Conservation (phyloP, 2,329 filamentous ascomycete species). For the Trichophyton verrucosum region DNA sequence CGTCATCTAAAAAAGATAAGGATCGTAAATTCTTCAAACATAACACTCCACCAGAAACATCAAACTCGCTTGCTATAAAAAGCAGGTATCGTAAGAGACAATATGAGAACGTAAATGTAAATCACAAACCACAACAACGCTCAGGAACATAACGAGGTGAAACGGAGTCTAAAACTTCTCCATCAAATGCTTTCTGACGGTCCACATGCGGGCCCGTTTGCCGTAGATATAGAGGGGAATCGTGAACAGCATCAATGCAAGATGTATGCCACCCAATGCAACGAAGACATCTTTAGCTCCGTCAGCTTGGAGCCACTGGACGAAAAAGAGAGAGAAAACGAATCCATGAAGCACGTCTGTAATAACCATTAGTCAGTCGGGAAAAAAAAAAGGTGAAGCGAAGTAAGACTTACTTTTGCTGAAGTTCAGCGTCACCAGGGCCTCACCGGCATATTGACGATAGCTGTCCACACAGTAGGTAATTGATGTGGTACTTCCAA, state of each 20-base stretch:
- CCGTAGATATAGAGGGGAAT: conserved; percentile 93
- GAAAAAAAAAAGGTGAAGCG: neutral
- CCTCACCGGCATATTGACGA: conserved; percentile 83
- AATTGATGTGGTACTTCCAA: conserved; percentile 82
- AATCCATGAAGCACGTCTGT: conserved; percentile 73
- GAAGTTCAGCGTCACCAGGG: conserved; percentile 87
- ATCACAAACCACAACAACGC: neutral
- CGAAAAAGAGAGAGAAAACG: conserved; percentile 79
- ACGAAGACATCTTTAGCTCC: conserved; percentile 70
- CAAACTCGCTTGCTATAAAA: neutral
- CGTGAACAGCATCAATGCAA: conserved; percentile 59
- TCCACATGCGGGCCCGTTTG: conserved; percentile 90
- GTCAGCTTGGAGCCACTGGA: conserved; percentile 63
- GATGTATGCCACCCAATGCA: conserved; percentile 73
- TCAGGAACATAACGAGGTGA: neutral
- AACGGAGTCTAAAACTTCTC: conserved; percentile 49
- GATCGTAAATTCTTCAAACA: neutral
- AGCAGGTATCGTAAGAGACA: neutral
- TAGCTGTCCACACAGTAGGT: conserved; percentile 93
- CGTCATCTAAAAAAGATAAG: neutral
- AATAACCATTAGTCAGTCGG: neutral
- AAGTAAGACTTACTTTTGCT: conserved; percentile 54
- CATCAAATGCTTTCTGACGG: conserved; percentile 72
- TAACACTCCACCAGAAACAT: conserved; percentile 4
- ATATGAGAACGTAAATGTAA: neutral